Evolutionary conservation across 106 monocot genomes (phyloP).

Genomic region (Acorus gramineus): DNA sequence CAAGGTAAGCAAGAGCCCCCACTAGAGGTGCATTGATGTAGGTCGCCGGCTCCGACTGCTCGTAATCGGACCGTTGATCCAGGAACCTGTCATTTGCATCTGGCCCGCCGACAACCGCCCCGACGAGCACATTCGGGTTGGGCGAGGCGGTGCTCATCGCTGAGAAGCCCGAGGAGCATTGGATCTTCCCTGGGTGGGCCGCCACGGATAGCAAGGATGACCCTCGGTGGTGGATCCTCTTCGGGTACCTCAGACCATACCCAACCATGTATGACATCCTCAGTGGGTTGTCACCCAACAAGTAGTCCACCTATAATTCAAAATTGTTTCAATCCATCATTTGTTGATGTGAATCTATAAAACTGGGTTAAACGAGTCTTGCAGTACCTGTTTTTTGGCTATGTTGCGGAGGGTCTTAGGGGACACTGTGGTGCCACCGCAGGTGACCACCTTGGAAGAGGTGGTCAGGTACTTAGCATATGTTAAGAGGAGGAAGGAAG

Average conservation of each 20-base stretch:
- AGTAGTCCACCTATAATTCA: conserved; percentile 12
- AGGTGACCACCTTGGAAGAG: no score
- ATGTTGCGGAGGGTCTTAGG: no score
- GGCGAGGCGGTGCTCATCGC: conserved; percentile 11
- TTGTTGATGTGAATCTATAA: no score
- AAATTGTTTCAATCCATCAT: no score
- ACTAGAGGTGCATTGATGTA: conserved; percentile 19
- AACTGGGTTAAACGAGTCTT: no score
- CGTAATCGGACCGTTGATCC: not conserved
- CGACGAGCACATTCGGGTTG: conserved; percentile 15
- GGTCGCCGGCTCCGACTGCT: conserved; percentile 10
- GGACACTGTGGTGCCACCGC: no score
- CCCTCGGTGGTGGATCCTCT: conserved; percentile 18
- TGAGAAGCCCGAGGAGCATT: conserved; percentile 3
- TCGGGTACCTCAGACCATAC: conserved; percentile 14
- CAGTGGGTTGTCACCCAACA: conserved; percentile 17
- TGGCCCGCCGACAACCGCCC: conserved; percentile 18
- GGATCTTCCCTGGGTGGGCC: not conserved
- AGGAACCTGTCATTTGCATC: conserved; percentile 6
- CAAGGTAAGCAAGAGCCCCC: conserved; percentile 11
- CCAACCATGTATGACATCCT: conserved; percentile 27
- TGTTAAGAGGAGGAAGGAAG: no score
- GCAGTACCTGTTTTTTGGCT: no score
- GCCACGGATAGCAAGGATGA: conserved; percentile 12
- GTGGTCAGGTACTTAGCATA: no score